Percentiles rank a stretch among this genome's conserved stretches.
Conservation (phyloP, 78 protist species). For the Dictyostelium intermedium region DNA sequence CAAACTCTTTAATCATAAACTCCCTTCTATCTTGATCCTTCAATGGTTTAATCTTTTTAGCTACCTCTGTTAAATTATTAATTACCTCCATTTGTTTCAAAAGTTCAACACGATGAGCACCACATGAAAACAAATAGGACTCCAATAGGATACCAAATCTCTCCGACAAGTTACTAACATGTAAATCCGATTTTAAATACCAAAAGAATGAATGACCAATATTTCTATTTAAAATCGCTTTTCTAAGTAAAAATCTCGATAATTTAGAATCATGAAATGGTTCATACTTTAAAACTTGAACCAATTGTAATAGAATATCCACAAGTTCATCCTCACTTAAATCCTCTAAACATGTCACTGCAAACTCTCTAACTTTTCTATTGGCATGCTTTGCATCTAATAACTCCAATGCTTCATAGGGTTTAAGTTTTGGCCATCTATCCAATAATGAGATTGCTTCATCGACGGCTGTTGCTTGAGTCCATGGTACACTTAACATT, state of each 20-base stretch:
- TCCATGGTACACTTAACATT: slow-evolving; percentile 91
- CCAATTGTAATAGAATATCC: slow-evolving; percentile 89
- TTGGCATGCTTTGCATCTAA: slow-evolving; percentile 90
- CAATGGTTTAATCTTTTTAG: slow-evolving; percentile 54
- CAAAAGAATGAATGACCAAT: slow-evolving; percentile 88
- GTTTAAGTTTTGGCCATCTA: slow-evolving; percentile 72
- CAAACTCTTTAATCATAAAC: slow-evolving; percentile 49
- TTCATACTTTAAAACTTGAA: slow-evolving; percentile 91
- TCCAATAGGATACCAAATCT: slow-evolving; percentile 92
- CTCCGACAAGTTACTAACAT: slow-evolving; percentile 73
- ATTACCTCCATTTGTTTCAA: slow-evolving; percentile 33
- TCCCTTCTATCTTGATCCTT: slow-evolving; percentile 55
- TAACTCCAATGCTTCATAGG: slow-evolving; percentile 85
- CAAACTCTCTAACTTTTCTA: slow-evolving; percentile 83
- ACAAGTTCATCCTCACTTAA: slow-evolving; percentile 85
- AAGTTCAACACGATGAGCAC: slow-evolving; percentile 69
- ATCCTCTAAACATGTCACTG: slow-evolving; percentile 84
- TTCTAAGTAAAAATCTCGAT: slow-evolving; percentile 73
- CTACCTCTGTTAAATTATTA: slow-evolving; percentile 32
- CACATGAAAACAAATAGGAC: slow-evolving; percentile 89
- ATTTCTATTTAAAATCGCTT: slow-evolving; percentile 78
- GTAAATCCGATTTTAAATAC: slow-evolving; percentile 93
- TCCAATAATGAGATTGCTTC: slow-evolving; percentile 68
- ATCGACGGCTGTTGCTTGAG: slow-evolving; percentile 67
- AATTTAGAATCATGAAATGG: slow-evolving; percentile 85